phyloP scores from a whole-genome alignment of 495 filamentous ascomycete species.

The Hypoxylon intermedium region DNA sequence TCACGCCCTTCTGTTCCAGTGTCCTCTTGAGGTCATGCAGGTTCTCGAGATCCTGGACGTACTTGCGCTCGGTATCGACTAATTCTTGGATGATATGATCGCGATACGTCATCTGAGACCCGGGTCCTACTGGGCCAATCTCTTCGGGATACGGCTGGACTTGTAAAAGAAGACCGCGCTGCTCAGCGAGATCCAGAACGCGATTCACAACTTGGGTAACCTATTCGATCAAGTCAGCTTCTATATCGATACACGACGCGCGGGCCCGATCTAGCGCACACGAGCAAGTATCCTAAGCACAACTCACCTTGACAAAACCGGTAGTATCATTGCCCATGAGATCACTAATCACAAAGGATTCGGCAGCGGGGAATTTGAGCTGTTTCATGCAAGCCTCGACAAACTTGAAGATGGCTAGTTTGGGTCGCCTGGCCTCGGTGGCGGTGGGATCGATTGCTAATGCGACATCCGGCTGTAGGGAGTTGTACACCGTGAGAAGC shows the following conservation, averaged over 20 bases:
- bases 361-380: constrained; percentile 75
- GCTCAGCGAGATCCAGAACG: constrained; percentile 84
- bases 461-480: constrained; percentile 67
- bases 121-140: constrained; percentile 52
- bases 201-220: constrained; percentile 80
- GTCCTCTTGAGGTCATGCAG: constrained; percentile 91
- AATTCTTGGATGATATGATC: constrained; percentile 90
- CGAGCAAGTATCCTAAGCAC: background rate
- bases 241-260: background rate
- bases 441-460: constrained; percentile 65
- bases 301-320: constrained; percentile 88
- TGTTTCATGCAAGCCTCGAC: constrained; percentile 65
- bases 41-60: constrained; percentile 97
- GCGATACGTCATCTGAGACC: constrained; percentile 73
- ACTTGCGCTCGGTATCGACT: constrained; percentile 93
- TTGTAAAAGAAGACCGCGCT: constrained; percentile 71
- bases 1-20: constrained; percentile 82
- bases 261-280: background rate
- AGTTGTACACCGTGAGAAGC: constrained; percentile 87
- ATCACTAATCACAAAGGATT: constrained; percentile 91
- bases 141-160: constrained; percentile 56
- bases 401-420: constrained; percentile 64
- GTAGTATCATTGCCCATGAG: constrained; percentile 93
- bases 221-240: constrained; percentile 40
- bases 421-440: constrained; percentile 69